These are phyloP conservation scores for Tulasnella sp. DNA, from an alignment of 768 basidiomycete species.

Conservation along the genomic window DNA sequence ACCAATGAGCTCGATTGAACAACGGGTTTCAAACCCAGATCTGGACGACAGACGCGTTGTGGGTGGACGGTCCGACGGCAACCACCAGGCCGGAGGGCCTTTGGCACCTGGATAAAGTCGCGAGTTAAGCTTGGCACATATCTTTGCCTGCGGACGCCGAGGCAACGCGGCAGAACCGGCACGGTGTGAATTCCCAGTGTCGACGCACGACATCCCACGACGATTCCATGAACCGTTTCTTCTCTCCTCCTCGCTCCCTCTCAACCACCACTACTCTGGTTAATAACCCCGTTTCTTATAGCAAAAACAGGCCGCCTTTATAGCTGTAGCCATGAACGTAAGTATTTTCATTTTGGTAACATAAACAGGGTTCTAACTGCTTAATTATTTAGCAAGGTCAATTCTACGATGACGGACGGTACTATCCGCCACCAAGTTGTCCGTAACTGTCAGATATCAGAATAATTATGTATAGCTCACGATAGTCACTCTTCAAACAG, in stretches of 20 bases:
- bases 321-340: not conserved
- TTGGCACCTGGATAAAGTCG: not conserved
- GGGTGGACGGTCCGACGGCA: not conserved
- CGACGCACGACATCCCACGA: not conserved
- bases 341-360: not conserved
- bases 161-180: not conserved
- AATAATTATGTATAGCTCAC: no score
- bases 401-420: constrained; percentile 9
- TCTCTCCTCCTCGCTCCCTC: not conserved
- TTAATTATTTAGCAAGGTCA: not conserved
- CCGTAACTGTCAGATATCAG: not conserved
- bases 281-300: not conserved
- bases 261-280: not conserved
- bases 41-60: not conserved
- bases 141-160: not conserved
- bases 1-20: not conserved
- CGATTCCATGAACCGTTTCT: not conserved
- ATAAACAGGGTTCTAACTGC: not conserved
- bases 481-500: not conserved
- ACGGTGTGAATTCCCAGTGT: not conserved
- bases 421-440: constrained; percentile 4
- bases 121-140: not conserved
- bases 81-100: not conserved
- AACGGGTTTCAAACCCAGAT: not conserved
- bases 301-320: not conserved